These are phyloP conservation scores for Camptophora hylomeconis DNA, from an alignment of 2,329 filamentous ascomycete species.

Conservation along the genomic window DNA sequence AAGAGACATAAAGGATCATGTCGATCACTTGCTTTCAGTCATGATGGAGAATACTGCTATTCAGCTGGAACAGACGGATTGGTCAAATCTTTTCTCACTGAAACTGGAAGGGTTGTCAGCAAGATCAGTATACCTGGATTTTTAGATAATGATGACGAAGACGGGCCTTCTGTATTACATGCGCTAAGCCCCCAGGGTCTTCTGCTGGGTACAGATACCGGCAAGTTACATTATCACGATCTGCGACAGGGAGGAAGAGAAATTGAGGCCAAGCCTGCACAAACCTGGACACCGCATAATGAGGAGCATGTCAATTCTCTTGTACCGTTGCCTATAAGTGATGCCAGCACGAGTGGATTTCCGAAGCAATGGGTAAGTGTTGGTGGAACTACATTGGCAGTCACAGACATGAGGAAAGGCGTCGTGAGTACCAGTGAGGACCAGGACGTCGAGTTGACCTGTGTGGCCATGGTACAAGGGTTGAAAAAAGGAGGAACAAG, in stretches of 20 bases:
- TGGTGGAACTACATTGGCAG: constrained; percentile 77
- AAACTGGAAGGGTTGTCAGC: constrained; percentile 55
- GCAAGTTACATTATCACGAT: constrained; percentile 78
- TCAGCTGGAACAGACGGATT: constrained; percentile 50
- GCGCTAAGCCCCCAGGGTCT: constrained; percentile 77
- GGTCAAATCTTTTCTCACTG: constrained; percentile 46
- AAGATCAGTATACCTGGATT: constrained; percentile 62
- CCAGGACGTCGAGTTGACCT: constrained; percentile 87
- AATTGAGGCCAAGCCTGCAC: constrained; percentile 52
- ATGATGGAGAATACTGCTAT: constrained; percentile 59
- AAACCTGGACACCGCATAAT: constrained; percentile 68
- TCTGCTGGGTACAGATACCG: constrained; percentile 80
- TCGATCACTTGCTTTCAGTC: constrained; percentile 62
- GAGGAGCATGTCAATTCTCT: constrained; percentile 87
- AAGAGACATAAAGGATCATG: constrained; percentile 90
- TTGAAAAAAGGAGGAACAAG: constrained; percentile 53
- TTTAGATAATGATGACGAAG: constrained; percentile 22
- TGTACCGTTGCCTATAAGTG: constrained; percentile 65
- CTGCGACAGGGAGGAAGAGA: constrained; percentile 36
- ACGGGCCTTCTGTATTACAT: constrained; percentile 70
- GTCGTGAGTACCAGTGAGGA: constrained; percentile 84
- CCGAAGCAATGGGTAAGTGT: constrained; percentile 93
- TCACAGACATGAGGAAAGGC: constrained; percentile 77
- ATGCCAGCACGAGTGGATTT: constrained; percentile 73
- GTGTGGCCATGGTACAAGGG: constrained; percentile 63